Evolutionary conservation across 2,329 filamentous ascomycete species (phyloP).

Genomic region (Exophiala oligosperma): DNA sequence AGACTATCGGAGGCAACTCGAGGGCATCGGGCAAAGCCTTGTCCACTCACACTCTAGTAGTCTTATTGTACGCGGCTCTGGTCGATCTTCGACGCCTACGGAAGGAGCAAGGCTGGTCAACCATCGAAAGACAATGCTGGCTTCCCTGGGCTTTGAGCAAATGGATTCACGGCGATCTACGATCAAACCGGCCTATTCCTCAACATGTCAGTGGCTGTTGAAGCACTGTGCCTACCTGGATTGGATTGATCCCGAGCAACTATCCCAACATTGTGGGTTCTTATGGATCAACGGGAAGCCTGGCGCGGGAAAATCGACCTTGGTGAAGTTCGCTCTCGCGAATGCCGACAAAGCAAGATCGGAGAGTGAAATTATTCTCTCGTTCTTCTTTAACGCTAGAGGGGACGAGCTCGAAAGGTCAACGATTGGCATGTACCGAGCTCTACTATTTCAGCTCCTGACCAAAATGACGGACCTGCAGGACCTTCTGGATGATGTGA

Average conservation of each 20-base stretch:
- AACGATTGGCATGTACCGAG: conserved; percentile 51
- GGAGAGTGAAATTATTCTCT: conserved; percentile 32
- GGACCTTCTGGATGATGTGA: conserved; percentile 25
- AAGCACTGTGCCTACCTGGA: conserved; percentile 35
- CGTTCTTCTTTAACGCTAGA: conserved; percentile 54
- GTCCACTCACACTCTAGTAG: neutral
- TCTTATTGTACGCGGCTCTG: neutral
- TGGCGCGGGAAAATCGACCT: conserved; percentile 45
- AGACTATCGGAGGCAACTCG: neutral
- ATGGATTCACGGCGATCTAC: conserved; percentile 41
- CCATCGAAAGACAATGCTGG: conserved; percentile 27
- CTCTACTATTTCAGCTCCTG: conserved; percentile 51
- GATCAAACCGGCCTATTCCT: conserved; percentile 39
- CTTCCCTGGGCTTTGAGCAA: conserved; percentile 40
- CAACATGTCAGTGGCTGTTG: conserved; percentile 48
- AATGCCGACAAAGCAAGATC: conserved; percentile 21
- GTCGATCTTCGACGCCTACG: neutral
- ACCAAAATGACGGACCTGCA: conserved; percentile 36
- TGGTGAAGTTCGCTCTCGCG: conserved; percentile 45
- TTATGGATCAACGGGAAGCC: conserved; percentile 44
- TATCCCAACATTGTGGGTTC: conserved; percentile 32
- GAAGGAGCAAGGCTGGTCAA: neutral
- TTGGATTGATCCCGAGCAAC: conserved; percentile 38
- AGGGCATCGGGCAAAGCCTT: neutral
- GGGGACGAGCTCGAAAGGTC: conserved; percentile 48